Evolutionary conservation across 805 yeast genomes (phyloP).

Genomic region (Metschnikowia noctiluminum): DNA sequence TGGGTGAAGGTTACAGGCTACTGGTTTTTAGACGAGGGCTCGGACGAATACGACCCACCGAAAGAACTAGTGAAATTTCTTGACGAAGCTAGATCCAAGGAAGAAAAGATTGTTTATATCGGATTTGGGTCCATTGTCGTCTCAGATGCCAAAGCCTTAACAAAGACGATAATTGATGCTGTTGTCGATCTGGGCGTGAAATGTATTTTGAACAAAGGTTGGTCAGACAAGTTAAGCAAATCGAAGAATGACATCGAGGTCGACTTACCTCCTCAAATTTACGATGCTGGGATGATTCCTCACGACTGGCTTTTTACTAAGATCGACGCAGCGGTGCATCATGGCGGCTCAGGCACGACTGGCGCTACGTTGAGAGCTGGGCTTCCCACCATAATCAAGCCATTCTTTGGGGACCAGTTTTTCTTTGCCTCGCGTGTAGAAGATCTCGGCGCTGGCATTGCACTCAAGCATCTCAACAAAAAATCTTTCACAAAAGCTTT

Average conservation of each 20-base stretch:
- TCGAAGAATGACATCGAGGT: conserved; percentile 20
- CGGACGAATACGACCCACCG: conserved; percentile 56
- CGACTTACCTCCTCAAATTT: conserved; percentile 66
- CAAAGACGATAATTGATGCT: conserved; percentile 74
- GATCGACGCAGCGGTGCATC: conserved; percentile 93
- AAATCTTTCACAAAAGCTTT: conserved; percentile 65
- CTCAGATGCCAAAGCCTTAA: conserved; percentile 71
- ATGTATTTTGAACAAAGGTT: conserved; percentile 88
- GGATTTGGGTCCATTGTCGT: conserved; percentile 97
- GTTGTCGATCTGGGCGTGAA: conserved; percentile 77
- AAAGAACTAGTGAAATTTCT: conserved; percentile 56
- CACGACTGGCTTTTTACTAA: conserved; percentile 93
- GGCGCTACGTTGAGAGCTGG: conserved; percentile 89
- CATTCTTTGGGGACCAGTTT: conserved; percentile 95
- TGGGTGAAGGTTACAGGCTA: conserved; percentile 97
- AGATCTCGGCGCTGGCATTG: conserved; percentile 82
- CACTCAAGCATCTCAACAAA: conserved; percentile 63
- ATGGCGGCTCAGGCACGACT: conserved; percentile 96
- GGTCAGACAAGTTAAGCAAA: conserved; percentile 74
- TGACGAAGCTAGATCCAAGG: conserved; percentile 51
- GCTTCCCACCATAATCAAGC: conserved; percentile 84
- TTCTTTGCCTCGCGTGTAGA: conserved; percentile 86
- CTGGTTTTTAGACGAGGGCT: conserved; percentile 81
- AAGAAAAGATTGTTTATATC: conserved; percentile 77
- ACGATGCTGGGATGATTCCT: conserved; percentile 69